Percentiles rank a stretch among this genome's conserved stretches.
Evolutionary conservation across 768 basidiomycete species (phyloP).

Genomic region (Albatrellus ellisii): DNA sequence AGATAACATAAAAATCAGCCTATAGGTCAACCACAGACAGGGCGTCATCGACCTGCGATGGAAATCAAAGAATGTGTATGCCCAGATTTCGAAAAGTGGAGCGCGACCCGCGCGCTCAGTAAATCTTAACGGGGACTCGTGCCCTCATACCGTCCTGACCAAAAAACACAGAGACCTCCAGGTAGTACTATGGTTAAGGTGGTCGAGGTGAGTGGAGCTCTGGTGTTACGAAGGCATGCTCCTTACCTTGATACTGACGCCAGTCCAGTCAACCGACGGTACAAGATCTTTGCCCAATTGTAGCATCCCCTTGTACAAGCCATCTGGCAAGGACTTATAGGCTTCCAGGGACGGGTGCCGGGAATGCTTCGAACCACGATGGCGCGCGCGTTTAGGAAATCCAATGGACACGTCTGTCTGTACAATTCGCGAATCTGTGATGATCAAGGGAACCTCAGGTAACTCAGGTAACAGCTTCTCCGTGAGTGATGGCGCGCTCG

Average conservation of each 20-base stretch:
- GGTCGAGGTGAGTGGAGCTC: not conserved
- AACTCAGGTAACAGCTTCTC: conserved; percentile 17
- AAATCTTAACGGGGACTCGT: conserved; percentile 46
- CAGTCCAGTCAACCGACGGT: conserved; percentile 53
- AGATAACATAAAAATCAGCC: not conserved
- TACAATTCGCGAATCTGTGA: conserved; percentile 30
- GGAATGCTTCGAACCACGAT: conserved; percentile 23
- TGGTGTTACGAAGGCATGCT: conserved; percentile 19
- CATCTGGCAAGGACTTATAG: conserved; percentile 45
- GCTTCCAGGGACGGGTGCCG: conserved; percentile 33
- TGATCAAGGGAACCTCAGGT: conserved; percentile 17
- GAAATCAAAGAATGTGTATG: not conserved
- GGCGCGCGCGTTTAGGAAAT: conserved; percentile 56
- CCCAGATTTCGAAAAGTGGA: not conserved
- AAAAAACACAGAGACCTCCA: conserved; percentile 55
- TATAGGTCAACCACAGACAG: not conserved
- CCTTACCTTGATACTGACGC: conserved; percentile 65
- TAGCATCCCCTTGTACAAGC: conserved; percentile 49
- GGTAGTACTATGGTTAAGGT: conserved; percentile 40
- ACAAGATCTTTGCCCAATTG: conserved; percentile 43
- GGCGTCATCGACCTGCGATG: not conserved
- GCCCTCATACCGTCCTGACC: conserved; percentile 51
- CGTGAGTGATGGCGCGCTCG: not conserved
- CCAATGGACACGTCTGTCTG: conserved; percentile 45
- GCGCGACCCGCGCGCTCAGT: conserved; percentile 19